phyloP scores from a whole-genome alignment of 2,329 filamentous ascomycete genomes.

The Phialophora macrospora region DNA sequence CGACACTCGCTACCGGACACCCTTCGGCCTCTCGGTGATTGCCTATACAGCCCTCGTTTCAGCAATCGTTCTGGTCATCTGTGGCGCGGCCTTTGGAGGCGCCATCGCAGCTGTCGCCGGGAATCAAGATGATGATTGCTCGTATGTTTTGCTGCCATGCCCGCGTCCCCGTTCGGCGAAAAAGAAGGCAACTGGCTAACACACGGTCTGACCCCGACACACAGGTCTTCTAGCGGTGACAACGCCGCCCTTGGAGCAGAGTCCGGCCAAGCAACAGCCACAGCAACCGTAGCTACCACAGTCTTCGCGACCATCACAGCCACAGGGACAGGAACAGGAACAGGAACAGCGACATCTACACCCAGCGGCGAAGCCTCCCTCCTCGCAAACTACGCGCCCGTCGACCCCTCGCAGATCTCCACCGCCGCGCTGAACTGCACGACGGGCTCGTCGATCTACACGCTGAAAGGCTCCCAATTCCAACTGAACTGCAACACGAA shows the following conservation, averaged over 20 bases:
- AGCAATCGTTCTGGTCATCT: background rate
- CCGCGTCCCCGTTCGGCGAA: background rate
- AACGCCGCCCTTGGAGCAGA: background rate
- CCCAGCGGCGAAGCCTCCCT: background rate
- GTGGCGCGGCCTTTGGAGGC: slow-evolving; percentile 5
- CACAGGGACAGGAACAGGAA: background rate
- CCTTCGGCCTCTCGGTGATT: background rate
- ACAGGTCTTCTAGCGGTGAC: background rate
- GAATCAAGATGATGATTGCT: background rate
- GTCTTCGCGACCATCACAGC: background rate
- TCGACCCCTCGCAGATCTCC: background rate
- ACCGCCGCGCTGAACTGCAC: slow-evolving; percentile 7
- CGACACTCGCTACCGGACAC: background rate
- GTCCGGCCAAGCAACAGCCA: background rate
- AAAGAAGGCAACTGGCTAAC: too few relatives aligned
- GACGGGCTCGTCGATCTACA: background rate
- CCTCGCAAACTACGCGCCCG: background rate
- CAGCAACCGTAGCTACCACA: background rate
- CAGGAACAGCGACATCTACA: background rate
- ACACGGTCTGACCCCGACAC: background rate
- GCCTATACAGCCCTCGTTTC: slow-evolving; percentile 1
- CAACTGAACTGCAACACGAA: slow-evolving; percentile 6
- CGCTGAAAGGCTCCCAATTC: background rate
- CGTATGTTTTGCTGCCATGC: background rate
- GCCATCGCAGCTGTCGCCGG: background rate